Conservation (phyloP, 2,329 filamentous ascomycete species). For the Nothopassalora personata region DNA sequence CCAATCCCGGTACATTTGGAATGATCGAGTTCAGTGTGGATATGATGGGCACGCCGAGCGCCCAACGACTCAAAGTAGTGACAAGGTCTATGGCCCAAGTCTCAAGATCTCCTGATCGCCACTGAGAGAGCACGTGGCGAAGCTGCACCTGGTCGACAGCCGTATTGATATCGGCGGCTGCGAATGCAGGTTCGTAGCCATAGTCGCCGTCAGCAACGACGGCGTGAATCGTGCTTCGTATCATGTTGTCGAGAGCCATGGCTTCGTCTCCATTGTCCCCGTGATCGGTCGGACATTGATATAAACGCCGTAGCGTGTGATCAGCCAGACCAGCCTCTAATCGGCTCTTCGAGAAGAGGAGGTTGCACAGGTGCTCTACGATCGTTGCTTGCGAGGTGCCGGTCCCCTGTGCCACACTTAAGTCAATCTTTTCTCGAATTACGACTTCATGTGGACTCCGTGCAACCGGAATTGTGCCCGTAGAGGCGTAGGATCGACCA, state of each 20-base stretch:
- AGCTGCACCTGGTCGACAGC: slow-evolving; percentile 7
- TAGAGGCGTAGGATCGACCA: slow-evolving; percentile 70
- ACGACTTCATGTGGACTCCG: background rate
- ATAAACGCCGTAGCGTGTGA: slow-evolving; percentile 30
- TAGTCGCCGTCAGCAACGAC: slow-evolving; percentile 24
- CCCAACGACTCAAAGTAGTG: slow-evolving; percentile 43
- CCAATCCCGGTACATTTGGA: slow-evolving; percentile 60
- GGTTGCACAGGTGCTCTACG: slow-evolving; percentile 29
- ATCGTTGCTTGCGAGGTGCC: slow-evolving; percentile 32
- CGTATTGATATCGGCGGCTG: background rate
- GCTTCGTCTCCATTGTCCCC: slow-evolving; percentile 18
- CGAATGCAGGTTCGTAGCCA: slow-evolving; percentile 23
- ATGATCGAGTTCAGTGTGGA: slow-evolving; percentile 64
- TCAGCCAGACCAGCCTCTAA: slow-evolving; percentile 43
- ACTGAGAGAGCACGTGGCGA: slow-evolving; percentile 16
- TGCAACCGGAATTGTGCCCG: slow-evolving; percentile 22
- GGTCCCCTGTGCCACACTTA: slow-evolving; percentile 3
- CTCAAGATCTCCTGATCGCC: slow-evolving; percentile 11
- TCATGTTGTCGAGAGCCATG: slow-evolving; percentile 26
- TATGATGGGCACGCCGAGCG: slow-evolving; percentile 62
- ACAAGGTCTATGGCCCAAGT: slow-evolving; percentile 27
- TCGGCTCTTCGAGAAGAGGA: slow-evolving; percentile 28
- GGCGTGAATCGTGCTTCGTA: slow-evolving; percentile 22
- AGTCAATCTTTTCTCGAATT: background rate
- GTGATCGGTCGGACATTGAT: slow-evolving; percentile 14